Base-by-base conservation (phyloP, 2,329 filamentous ascomycete genomes). In the Rhinocladiella mackenziei region DNA sequence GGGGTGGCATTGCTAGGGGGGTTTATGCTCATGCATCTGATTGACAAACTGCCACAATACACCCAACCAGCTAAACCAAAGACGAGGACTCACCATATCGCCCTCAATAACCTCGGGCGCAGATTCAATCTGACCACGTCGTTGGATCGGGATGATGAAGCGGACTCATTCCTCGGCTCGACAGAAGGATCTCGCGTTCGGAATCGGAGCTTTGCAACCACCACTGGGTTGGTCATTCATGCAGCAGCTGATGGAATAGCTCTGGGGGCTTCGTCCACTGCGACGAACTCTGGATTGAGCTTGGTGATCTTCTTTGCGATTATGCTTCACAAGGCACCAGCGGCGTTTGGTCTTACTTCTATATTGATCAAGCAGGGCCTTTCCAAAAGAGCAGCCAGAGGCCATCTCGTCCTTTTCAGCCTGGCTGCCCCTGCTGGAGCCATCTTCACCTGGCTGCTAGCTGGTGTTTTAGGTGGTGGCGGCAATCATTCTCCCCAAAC, bases 301-400 rank as follows among this genome's bases (percentile, higher is more conserved):
- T 80, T 97, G 48, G 86, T 98, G 57, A 88, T 98, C 28, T 98
- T 98, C 64, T 68, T 95, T 29, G 92, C 92, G 8, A 92, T 98
- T 56, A 94, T 98, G 86, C 80, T 97, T 4, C 92, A 98, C 67
- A 98, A 97, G 69, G 91, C 89, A 1, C 91, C 89, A 0, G 92
- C 92, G 1, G 89, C 92, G 0, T 98, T 98, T 68, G 92, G 92
- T 0, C 70, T 98, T 35, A 97, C 91, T 0, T 89, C 89, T 1
- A 80, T 96, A 2, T 69, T 98, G 34, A 72, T 98, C 34, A 94
- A 91, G 64, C 89, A 96, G 61, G 92, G 92, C 0, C 72, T 97
- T 1, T 88, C 86, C 9, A 97, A 94, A 65, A 81, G 91, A 31
- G 83, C 82, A 7, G 87, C 89, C 1, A 75, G 91, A 45, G 83